Percentiles rank a stretch among this genome's conserved stretches.
Conservation (phyloP, 2,329 filamentous ascomycete species). For the Aspergillus versicolor region DNA sequence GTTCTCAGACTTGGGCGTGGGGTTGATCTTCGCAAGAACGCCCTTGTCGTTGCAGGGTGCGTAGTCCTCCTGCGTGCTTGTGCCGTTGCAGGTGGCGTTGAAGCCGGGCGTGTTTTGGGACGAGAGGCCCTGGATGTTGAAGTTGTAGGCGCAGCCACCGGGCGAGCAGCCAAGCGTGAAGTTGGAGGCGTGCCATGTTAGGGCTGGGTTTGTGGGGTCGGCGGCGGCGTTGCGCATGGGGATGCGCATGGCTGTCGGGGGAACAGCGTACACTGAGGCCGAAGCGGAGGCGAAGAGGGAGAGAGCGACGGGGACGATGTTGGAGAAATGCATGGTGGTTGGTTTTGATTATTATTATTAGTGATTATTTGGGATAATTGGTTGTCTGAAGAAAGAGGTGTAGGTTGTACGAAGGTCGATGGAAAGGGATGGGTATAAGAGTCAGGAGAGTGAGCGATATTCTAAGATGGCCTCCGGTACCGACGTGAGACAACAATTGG, state of each 20-base stretch:
- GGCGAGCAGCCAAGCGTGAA: slow-evolving; percentile 34
- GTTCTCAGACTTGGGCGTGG: slow-evolving; percentile 15
- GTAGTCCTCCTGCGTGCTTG: slow-evolving; percentile 20
- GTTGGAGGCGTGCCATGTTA: slow-evolving; percentile 33
- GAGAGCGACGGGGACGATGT: slow-evolving; percentile 19
- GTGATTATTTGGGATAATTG: no score
- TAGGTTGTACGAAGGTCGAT: no score
- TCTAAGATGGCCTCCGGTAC: not conserved
- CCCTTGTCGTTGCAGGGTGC: slow-evolving; percentile 24
- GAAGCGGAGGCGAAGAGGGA: not conserved
- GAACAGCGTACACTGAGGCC: slow-evolving; percentile 8
- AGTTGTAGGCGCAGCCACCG: slow-evolving; percentile 33
- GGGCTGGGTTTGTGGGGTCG: slow-evolving; percentile 11
- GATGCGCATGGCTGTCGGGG: slow-evolving; percentile 4
- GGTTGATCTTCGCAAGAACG: slow-evolving; percentile 21
- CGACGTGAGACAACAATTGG: not conserved
- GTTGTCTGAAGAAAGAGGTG: no score
- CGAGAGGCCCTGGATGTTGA: slow-evolving; percentile 28
- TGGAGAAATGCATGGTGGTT: slow-evolving; percentile 29
- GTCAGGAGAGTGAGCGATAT: not conserved
- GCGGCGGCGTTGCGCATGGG: not conserved
- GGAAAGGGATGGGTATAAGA: not conserved
- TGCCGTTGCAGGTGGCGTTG: slow-evolving; percentile 34
- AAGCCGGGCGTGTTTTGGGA: slow-evolving; percentile 34
- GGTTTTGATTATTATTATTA: not conserved